Evolutionary conservation across 163 green algal genomes (phyloP).

Genomic region (Prototheca wickerhamii): DNA sequence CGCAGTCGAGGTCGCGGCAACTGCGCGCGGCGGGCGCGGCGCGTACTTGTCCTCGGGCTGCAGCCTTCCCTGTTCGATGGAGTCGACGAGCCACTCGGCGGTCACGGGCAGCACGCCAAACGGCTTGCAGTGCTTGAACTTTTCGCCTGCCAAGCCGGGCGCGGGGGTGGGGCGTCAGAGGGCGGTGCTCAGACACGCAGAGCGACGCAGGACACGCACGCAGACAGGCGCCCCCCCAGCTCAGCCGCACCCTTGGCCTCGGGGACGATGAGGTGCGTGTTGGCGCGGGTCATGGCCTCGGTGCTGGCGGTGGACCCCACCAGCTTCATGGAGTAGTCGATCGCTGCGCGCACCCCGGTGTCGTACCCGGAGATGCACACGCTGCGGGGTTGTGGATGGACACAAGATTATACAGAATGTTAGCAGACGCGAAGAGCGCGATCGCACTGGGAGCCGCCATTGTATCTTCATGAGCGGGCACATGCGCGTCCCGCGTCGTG

Average conservation of each 20-base stretch:
- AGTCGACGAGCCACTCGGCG: conserved; percentile 40
- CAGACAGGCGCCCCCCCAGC: background rate
- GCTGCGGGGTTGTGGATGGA: conserved; percentile 7
- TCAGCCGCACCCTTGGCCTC: conserved; percentile 5
- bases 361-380: conserved; percentile 22
- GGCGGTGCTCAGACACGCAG: background rate
- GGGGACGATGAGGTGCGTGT: conserved; percentile 41
- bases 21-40: too few species aligned
- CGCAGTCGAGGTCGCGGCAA: too few species aligned
- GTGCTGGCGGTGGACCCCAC: conserved; percentile 25
- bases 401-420: too few species aligned
- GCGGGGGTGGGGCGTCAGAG: background rate
- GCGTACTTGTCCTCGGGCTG: conserved; percentile 13
- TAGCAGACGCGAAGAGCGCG: too few species aligned
- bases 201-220: background rate
- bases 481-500: too few species aligned
- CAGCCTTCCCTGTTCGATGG: conserved; percentile 6
- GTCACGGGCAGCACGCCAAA: conserved; percentile 37
- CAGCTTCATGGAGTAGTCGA: conserved; percentile 25
- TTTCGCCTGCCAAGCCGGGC: conserved; percentile 10
- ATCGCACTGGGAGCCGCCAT: too few species aligned
- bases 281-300: conserved; percentile 20
- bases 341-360: conserved; percentile 10
- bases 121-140: conserved; percentile 15
- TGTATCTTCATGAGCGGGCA: too few species aligned